Base-by-base conservation (phyloP, 352 stramenopile genomes). In the Saprolegnia diclina region DNA sequence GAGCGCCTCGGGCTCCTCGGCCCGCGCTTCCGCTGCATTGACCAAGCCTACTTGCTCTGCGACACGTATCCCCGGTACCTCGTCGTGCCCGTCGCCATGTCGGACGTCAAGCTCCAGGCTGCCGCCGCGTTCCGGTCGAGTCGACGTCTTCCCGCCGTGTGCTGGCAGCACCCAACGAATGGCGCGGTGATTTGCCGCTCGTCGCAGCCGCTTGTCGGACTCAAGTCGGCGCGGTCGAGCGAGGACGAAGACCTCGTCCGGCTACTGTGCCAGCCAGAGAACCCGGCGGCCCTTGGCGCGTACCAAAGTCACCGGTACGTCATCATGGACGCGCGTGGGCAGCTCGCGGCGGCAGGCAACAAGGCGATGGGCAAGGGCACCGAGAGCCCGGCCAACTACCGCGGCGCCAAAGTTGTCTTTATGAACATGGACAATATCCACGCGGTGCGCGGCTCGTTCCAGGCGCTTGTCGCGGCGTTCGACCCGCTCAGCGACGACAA, bases 341-440 rank as follows among this genome's bases (percentile, higher is more conserved):
- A 97, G 54, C 76, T 98, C 14, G 80, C 81, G 7, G 82, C 83
- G 0, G 87, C 97, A 11, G 87, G 86, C 6, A 91, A 95, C 62
- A 96, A 92, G 62, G 83, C 97, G 59, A 77, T 97, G 80, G 89
- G 97, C 67, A 98, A 97, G 79, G 95, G 95, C 40, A 98, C 96
- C 5, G 96, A 99, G 75, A 97, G 98, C 76, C 87, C 89, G 3
- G 92, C 90, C 68, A 96, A 98, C 77, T 99, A 99, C 78, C 79
- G 83, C 14, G 89, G 94, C 5, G 81, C 87, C 14, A 97, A 96
- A 9, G 79, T 99, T 24, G 84, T 93, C 22, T 99, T 99, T 78
- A 97, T 98, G 85, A 98, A 98, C 62, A 97, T 99, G 74, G 94
- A 97, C n/a, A 99, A 99, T 74, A 99, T 99, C 72, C 96, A 99